Base-by-base conservation (phyloP, 352 stramenopile species). In the Phytopythium vexans region DNA sequence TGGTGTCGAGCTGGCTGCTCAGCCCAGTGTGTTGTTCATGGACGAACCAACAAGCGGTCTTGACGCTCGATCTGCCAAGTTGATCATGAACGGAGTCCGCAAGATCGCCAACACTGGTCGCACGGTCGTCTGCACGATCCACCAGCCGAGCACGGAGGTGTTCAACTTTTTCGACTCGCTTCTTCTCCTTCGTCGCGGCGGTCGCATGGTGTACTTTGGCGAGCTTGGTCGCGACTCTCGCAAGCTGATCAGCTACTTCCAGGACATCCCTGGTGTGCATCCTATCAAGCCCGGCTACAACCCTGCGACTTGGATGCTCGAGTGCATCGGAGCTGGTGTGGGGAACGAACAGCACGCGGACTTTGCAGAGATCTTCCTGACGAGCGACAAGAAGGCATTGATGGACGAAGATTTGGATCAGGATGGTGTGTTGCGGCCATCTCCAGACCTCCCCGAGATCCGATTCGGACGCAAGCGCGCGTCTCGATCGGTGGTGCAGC, bases 61-160 rank as follows among this genome's bases (percentile, higher is more conserved):
- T 4, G 87, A 95, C 63, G 72, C 68, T n/a, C 88, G 73, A 48
- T 73, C 64, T 6, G 87, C 87, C 8, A 70, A 87, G 35, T 64
- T 83, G 42, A 44, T 94, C 8, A 79, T 92, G 40, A 64, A 80
- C n/a, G 66, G 88, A 1, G 62, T 94, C 14, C 79, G 86, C 49
- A 83, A 87, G 47, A 69, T 92, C 41, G 78, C 82, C 31, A 59
- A 76, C 51, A 62, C 66, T 31, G 84, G 79, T 11, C 72, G 82
- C 32, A 94, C 85, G 31, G 78, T 94, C 43, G 64, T 89, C 42
- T 85, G 79, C 49, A 96, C 87, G 8, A 95, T 96, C 60, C 87
- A 96, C 49, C 87, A 96, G 63, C 87, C 87, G 10, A 85, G 64
- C 51, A 76, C 66, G 14, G 64, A 71, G 33, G 75, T 95, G 15